Conservation (phyloP, 2,329 filamentous ascomycete genomes). For the Rhytidhysteron rufulum region DNA sequence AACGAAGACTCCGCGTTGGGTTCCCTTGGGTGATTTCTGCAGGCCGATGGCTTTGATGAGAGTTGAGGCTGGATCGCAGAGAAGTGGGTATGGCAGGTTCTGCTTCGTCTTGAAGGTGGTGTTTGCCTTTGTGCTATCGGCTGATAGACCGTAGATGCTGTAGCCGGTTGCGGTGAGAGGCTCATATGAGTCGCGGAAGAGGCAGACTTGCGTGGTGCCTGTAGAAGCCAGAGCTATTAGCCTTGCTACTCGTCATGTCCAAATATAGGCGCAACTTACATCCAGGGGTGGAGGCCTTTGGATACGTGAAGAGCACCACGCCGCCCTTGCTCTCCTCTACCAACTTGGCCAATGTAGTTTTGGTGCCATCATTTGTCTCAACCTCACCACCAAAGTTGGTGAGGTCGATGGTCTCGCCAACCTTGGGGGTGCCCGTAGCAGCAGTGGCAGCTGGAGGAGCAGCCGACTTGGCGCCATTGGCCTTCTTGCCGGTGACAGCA, state of each 20-base stretch:
- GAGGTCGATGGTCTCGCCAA: conserved; percentile 52
- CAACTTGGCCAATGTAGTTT: conserved; percentile 74
- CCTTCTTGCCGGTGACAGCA: conserved; percentile 24
- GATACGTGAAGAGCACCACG: conserved; percentile 92
- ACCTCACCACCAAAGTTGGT: conserved; percentile 64
- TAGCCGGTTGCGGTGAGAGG: conserved; percentile 74
- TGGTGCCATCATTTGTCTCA: conserved; percentile 78
- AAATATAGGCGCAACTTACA: conserved; percentile 60
- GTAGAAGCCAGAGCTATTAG: not conserved
- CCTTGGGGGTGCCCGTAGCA: conserved; percentile 27
- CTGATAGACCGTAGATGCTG: conserved; percentile 83
- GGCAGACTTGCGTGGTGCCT: conserved; percentile 91
- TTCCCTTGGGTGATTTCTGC: conserved; percentile 78
- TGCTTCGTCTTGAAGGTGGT: conserved; percentile 90
- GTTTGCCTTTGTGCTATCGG: conserved; percentile 86
- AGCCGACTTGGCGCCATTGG: conserved; percentile 23
- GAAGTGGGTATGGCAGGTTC: conserved; percentile 78
- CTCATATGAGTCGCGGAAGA: conserved; percentile 83
- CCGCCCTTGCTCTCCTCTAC: conserved; percentile 79
- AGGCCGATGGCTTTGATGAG: conserved; percentile 86
- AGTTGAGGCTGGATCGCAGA: conserved; percentile 73
- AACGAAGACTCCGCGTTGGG: conserved; percentile 81
- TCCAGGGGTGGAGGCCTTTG: conserved; percentile 87
- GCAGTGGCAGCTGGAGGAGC: too few species aligned
- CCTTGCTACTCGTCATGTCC: not conserved